Percentiles rank a stretch among this genome's conserved stretches.
These are phyloP conservation scores for Juglanconis juglandina DNA, from an alignment of 2,329 filamentous ascomycete species.

Conservation along the genomic window DNA sequence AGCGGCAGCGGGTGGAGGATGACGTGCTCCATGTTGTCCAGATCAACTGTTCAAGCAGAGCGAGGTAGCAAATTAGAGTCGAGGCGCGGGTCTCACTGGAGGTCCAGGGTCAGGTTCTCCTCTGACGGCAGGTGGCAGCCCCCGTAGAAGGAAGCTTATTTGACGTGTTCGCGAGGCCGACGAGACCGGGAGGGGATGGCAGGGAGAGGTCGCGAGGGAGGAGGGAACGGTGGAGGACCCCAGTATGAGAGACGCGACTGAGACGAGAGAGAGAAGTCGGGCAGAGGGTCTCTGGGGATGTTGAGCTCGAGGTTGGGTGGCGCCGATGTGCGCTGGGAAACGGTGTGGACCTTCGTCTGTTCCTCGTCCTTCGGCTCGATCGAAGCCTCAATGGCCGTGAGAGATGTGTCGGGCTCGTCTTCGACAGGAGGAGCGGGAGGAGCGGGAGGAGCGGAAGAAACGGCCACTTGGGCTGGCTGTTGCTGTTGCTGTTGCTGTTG, in stretches of 20 bases:
- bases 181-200: background rate
- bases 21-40: slow-evolving; percentile 12
- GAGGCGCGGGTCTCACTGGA: background rate
- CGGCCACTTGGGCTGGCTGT: background rate
- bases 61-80: background rate
- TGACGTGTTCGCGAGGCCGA: background rate
- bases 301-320: background rate
- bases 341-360: background rate
- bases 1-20: slow-evolving; percentile 91
- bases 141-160: background rate
- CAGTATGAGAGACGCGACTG: background rate
- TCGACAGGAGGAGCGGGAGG: background rate
- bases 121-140: background rate
- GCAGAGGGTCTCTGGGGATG: background rate
- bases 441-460: background rate
- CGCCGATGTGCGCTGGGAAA: background rate
- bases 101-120: background rate
- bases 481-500: background rate
- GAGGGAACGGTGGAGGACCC: background rate
- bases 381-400: background rate
- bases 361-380: background rate
- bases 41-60: background rate
- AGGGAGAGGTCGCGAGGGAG: background rate
- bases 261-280: background rate
- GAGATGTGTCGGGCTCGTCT: background rate